Percentiles rank a stretch among this genome's conserved stretches.
Conservation (phyloP, 108 stramenopile genomes). For the Cyclotella choctawhatcheeana region DNA sequence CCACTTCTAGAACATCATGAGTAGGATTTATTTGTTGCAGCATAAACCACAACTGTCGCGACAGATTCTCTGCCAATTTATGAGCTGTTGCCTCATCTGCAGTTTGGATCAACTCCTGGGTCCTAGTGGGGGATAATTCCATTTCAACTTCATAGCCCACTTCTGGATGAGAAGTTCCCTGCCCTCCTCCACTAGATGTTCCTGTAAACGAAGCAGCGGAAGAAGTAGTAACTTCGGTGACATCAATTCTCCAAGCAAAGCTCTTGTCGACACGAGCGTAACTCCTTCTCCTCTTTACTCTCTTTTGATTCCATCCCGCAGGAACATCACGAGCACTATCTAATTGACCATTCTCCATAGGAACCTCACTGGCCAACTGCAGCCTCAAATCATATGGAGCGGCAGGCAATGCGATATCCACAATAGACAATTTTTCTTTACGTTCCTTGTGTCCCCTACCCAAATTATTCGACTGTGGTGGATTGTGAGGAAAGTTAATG, state of each 20-base stretch:
- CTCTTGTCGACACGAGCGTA: constrained; percentile 73
- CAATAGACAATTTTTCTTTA: constrained; percentile 68
- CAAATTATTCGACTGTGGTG: constrained; percentile 15
- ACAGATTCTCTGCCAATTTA: constrained; percentile 54
- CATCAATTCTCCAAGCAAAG: constrained; percentile 90
- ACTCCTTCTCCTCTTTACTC: constrained; percentile 82
- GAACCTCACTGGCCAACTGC: constrained; percentile 68
- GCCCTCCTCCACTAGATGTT: constrained; percentile 10
- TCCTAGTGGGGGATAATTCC: constrained; percentile 61
- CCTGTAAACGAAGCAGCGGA: constrained; percentile 19
- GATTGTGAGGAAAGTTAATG: constrained; percentile 65
- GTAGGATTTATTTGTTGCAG: constrained; percentile 79
- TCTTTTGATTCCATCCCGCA: constrained; percentile 63
- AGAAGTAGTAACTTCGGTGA: constrained; percentile 82
- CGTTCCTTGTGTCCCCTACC: constrained; percentile 72
- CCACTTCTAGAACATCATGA: constrained; percentile 79
- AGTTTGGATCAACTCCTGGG: constrained; percentile 71
- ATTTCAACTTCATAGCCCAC: constrained; percentile 86
- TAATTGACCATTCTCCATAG: constrained; percentile 53
- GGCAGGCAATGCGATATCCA: constrained; percentile 78
- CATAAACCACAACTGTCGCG: constrained; percentile 84
- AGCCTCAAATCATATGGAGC: constrained; percentile 83
- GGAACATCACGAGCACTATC: constrained; percentile 13
- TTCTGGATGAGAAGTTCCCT: too few species aligned
- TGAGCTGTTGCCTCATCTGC: constrained; percentile 51